Base-by-base conservation (phyloP, 306 rosid species). In the Abrus pulchellus region DNA sequence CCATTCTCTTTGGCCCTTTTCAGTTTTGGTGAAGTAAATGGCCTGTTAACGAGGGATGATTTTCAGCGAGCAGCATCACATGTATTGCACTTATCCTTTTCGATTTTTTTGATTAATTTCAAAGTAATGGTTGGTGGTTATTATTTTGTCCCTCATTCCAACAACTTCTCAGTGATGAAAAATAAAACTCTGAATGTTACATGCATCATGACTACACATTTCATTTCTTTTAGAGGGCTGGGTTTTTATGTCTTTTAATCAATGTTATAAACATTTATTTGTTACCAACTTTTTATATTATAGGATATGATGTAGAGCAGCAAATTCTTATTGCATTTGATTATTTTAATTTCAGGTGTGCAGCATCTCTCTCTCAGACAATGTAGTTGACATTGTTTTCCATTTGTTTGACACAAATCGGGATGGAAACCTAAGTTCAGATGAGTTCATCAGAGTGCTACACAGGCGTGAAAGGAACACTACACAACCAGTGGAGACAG, bases 1-100 rank as follows among this genome's bases (percentile, higher is more conserved):
- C 93, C 99, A 14, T 86, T 95, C 54, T 89, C 97, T 70, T 76
- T 91, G 82, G 99, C 99, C 61, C 83, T 95, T 70, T 89, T 93
- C 83, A 91, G 97, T 87, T 93, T 75, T 59, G 98, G 98, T 59
- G 75, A 93, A 86, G 94, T 89, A 62, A 89, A 91, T 74, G 96
- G 97, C 64, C 70, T 80, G 72, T 85, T 95, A 80, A 87, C 93
- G 2, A 88, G 59, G 78, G 82, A 84, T 38, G 98, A 95, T 85
- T 91, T 95, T 80, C 93, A 85, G 66, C 84, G 97, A 78, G 99
- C 99, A 68, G 97, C 96, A n/a, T 87, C 84, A 30, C 89, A 89
- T 68, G 99, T 93, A 93, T 5, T 86, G 2, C 29, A 5, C 72
- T 74, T 63, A 43, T 72, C 20, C 62, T 20, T 20, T 20, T 59